Percentiles rank a stretch among this genome's conserved stretches.
Evolutionary conservation across 1,284 basidiomycete species (phyloP).

Genomic region (Puccinia brachypodii): DNA sequence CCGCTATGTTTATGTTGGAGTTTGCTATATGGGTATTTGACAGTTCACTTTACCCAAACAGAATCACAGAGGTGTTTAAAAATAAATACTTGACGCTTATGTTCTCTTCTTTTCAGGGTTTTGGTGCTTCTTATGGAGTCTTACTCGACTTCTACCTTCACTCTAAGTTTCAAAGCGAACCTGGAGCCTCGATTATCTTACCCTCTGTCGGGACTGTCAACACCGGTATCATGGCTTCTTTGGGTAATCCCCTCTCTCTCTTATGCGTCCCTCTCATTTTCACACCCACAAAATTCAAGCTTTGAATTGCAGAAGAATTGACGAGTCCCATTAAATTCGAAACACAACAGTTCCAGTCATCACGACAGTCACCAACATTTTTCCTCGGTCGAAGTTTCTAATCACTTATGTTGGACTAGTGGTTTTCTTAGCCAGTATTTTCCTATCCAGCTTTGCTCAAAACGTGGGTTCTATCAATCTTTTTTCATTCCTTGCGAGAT

Average conservation of each 20-base stretch:
- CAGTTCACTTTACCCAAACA: neutral
- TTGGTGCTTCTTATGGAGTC: slow-evolving; percentile 43
- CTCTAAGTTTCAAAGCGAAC: slow-evolving; percentile 32
- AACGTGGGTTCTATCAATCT: neutral
- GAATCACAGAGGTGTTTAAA: neutral
- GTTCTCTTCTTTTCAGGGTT: slow-evolving; percentile 26
- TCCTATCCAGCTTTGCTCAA: slow-evolving; percentile 37
- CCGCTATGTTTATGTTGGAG: slow-evolving; percentile 42
- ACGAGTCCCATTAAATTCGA: neutral
- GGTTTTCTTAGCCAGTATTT: slow-evolving; percentile 23
- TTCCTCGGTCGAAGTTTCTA: slow-evolving; percentile 15
- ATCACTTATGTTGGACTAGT: slow-evolving; percentile 24
- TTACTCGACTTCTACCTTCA: slow-evolving; percentile 42
- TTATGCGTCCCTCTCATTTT: neutral
- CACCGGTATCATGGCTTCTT: slow-evolving; percentile 40
- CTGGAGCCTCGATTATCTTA: slow-evolving; percentile 29
- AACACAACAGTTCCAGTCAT: slow-evolving; percentile 28
- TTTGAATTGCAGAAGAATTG: no score
- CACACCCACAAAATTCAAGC: neutral
- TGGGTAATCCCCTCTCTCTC: neutral
- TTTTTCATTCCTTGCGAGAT: neutral
- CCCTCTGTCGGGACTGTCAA: slow-evolving; percentile 46
- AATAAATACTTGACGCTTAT: neutral
- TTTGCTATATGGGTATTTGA: slow-evolving; percentile 42
- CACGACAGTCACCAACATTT: slow-evolving; percentile 27